Base-by-base conservation (phyloP, 225 moss, liverwort and hornwort species). In the Takakia lepidozioides region DNA sequence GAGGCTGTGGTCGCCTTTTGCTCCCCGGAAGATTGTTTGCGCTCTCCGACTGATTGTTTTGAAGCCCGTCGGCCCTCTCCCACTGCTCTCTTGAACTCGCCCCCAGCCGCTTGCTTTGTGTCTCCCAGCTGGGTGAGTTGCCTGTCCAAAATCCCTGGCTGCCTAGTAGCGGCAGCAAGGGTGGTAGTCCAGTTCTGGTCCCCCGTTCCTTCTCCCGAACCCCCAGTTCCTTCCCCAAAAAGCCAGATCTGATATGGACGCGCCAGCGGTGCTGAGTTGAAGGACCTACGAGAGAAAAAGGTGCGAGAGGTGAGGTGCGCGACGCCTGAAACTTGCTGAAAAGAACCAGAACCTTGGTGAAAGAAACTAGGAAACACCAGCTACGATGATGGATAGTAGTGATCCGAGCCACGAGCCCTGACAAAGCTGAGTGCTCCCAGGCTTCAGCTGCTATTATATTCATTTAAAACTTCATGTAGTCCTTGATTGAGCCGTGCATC, bases 261-360 rank as follows among this genome's bases (percentile, higher is more conserved):
- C 78, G 78, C 78, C 78, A 78, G 78, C 69, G 78, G 78, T 68
- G 64, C 78, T 29, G 68, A 68, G 64, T 78, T 54, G 46, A 68
- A 54, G 72, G 72, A 68, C 55, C 65, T 60, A 64, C 63, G 67
- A 65, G 38, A 67, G 53, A 2, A 21, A 1, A 51, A 19, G 19
- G 10, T 22, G 22, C 19, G 24, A 10, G 5, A 10, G n/a, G 40
- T 4, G 5, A 40, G 40, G 8, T 21, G 23, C 25, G 0, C 19
- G 25, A 21, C 25, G 20, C 45, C 25, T 20, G 23, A 9, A 20
- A 8, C 45, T 46, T 8, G 23, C 21, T 13, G 14, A 24, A 46
- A 23, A 25, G 2, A 14, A 14, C 22, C n/a, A n/a, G n/a, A n/a
- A n/a, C n/a, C n/a, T n/a, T n/a, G n/a, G n/a, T n/a, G n/a, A n/a